Base-by-base conservation (phyloP, 352 stramenopile genomes). In the Thalassiosira hispida region DNA sequence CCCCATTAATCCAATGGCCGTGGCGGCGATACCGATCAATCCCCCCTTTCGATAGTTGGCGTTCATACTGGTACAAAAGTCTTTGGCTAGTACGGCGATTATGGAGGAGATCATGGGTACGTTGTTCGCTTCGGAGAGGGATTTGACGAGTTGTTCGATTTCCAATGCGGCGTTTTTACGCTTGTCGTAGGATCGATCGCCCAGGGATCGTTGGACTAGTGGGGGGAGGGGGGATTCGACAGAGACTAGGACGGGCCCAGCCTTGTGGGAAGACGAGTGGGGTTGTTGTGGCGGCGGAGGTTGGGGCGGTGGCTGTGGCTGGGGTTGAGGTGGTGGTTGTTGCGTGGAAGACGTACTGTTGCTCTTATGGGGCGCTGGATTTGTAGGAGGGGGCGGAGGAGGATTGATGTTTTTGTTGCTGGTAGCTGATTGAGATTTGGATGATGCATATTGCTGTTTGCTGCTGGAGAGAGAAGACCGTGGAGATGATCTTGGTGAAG, bases 131-230 rank as follows among this genome's bases (percentile, higher is more conserved):
- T 98, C 96, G 76, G 97, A 95, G 16, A 99, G 89, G 44, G 96
- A 94, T 85, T 99, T 99, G 66, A 99, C 97, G 20, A 99, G 89
- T 72, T 97, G 97, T 91, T 99, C 97, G 29, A 99, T 96, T 88
- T 99, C 98, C 63, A 99, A 93, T 6, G 97, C 97, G 0, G 97
- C 97, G 79, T 97, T 97, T 88, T 99, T 99, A 62, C 98, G 95
- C 89, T 99, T 99, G 77, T 99, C 98, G 86, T 99, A 99, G 12
- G 96, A 98, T 16, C 97, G 92, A 85, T 99, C 98, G 31, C 97
- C 97, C 27, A 99, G 91, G 59, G 73, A 79, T 25, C 89, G 76
- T 82, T 93, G 85, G 11, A 94, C 80, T 14, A 91, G 67, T 2
- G 89, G 87, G 14, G 89, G 84, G 3, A 94, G 71, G n/a, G 88